Evolutionary conservation across 768 basidiomycete species (phyloP).

Genomic region (Nevesoporus exiguus): DNA sequence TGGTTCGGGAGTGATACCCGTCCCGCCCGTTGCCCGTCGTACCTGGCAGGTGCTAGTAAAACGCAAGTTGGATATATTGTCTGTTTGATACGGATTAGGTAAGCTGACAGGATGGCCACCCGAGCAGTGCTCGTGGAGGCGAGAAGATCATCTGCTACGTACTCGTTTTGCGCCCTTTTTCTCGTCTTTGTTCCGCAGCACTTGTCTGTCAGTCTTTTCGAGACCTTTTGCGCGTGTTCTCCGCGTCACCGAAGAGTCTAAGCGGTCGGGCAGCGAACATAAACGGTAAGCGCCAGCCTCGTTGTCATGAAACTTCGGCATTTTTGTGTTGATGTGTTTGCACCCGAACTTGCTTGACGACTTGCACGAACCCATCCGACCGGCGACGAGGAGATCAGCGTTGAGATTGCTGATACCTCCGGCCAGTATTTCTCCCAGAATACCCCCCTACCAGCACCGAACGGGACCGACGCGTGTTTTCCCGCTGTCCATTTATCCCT

Average conservation of each 20-base stretch:
- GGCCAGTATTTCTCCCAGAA: slow-evolving; percentile 9
- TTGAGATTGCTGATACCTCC: slow-evolving; percentile 18
- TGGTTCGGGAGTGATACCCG: not conserved
- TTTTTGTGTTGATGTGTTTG: slow-evolving; percentile 34
- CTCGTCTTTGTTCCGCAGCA: not conserved
- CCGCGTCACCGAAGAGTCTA: not conserved
- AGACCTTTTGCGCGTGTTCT: not conserved
- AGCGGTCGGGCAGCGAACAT: not conserved
- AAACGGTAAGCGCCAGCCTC: slow-evolving; percentile 16
- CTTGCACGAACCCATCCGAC: slow-evolving; percentile 21
- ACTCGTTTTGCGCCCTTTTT: not conserved
- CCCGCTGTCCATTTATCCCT: not conserved
- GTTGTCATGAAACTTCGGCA: slow-evolving; percentile 16
- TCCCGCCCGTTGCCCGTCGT: not conserved
- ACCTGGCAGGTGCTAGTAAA: not conserved
- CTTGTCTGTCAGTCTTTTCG: not conserved
- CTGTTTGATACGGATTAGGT: not conserved
- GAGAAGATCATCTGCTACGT: not conserved
- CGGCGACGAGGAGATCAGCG: slow-evolving; percentile 15
- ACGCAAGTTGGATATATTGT: not conserved
- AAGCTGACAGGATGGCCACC: not conserved
- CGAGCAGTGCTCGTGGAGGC: not conserved
- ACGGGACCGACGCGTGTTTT: slow-evolving; percentile 6
- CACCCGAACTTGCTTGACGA: slow-evolving; percentile 26
- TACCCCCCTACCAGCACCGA: slow-evolving; percentile 8